These are phyloP conservation scores for Inonotus hispidus DNA, from an alignment of 1,284 basidiomycete species.

Conservation along the genomic window DNA sequence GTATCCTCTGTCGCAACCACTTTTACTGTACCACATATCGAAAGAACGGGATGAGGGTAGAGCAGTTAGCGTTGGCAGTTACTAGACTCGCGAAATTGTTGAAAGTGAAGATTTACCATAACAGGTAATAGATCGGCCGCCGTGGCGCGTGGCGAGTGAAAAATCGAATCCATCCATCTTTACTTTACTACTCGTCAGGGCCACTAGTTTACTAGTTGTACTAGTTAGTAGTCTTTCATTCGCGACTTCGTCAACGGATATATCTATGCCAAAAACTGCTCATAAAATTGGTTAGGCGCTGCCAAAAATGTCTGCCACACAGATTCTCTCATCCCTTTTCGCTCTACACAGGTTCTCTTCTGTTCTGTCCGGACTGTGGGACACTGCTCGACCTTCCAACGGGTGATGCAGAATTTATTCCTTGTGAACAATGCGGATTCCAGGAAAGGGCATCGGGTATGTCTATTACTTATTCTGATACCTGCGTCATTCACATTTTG, in stretches of 20 bases:
- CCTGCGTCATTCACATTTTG: not conserved
- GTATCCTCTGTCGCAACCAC: too few species aligned
- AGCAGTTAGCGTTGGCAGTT: too few species aligned
- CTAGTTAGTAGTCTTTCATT: not conserved
- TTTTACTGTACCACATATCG: not conserved
- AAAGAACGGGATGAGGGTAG: too few species aligned
- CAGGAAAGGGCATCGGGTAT: constrained; percentile 83
- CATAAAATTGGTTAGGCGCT: constrained; percentile 18
- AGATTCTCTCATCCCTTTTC: constrained; percentile 20
- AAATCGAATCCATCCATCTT: not conserved
- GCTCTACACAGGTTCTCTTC: constrained; percentile 62
- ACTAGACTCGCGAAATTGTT: too few species aligned
- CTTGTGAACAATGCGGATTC: constrained; percentile 85
- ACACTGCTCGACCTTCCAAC: constrained; percentile 82
- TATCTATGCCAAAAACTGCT: constrained; percentile 8
- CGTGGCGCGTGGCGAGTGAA: not conserved
- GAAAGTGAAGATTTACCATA: too few species aligned
- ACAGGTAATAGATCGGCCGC: not conserved
- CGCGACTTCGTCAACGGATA: not conserved
- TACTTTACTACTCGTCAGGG: not conserved
- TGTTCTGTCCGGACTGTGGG: constrained; percentile 93
- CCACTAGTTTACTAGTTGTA: not conserved
- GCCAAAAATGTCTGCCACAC: not conserved
- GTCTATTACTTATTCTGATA: constrained; percentile 28
- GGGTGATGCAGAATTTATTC: constrained; percentile 72